phyloP scores from a whole-genome alignment of 2,329 filamentous ascomycete species.

The Periconia macrospinosa region DNA sequence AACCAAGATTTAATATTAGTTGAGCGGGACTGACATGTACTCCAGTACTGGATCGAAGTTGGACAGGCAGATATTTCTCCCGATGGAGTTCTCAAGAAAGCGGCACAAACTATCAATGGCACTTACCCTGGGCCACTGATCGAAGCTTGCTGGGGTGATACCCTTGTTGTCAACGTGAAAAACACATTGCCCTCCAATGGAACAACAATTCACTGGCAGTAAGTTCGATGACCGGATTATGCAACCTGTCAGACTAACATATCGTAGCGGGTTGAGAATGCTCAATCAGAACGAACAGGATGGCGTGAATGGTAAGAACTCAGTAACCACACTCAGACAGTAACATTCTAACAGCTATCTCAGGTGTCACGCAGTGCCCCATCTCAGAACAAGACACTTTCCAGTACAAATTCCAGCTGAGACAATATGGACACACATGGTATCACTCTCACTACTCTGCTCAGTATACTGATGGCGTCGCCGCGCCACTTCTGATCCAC shows the following conservation, averaged over 20 bases:
- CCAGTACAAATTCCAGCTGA: constrained; percentile 20
- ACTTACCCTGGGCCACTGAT: constrained; percentile 23
- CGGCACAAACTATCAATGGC: constrained; percentile 25
- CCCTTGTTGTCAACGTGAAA: constrained; percentile 43
- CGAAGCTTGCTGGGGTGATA: constrained; percentile 30
- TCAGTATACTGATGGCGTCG: constrained; percentile 44
- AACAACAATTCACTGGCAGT: constrained; percentile 63
- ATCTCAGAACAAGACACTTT: constrained; percentile 50
- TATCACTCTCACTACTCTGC: constrained; percentile 44
- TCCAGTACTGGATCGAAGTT: constrained; percentile 12
- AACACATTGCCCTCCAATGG: constrained; percentile 59
- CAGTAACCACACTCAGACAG: background rate
- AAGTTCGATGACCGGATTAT: background rate
- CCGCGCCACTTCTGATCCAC: constrained; percentile 30
- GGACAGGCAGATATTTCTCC: constrained; percentile 12
- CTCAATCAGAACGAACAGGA: constrained; percentile 56
- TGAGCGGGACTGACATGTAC: background rate
- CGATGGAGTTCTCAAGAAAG: constrained; percentile 21
- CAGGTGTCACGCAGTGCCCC: constrained; percentile 47
- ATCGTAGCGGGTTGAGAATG: constrained; percentile 51
- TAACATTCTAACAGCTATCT: background rate
- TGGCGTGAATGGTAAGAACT: constrained; percentile 51
- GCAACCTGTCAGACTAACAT: background rate
- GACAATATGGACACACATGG: constrained; percentile 32
- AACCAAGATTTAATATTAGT: background rate